A percentile compares a stretch with the other conserved stretches of the same genome.
phyloP scores from a whole-genome alignment of 805 yeast species.

The Yarrowia sp. region DNA sequence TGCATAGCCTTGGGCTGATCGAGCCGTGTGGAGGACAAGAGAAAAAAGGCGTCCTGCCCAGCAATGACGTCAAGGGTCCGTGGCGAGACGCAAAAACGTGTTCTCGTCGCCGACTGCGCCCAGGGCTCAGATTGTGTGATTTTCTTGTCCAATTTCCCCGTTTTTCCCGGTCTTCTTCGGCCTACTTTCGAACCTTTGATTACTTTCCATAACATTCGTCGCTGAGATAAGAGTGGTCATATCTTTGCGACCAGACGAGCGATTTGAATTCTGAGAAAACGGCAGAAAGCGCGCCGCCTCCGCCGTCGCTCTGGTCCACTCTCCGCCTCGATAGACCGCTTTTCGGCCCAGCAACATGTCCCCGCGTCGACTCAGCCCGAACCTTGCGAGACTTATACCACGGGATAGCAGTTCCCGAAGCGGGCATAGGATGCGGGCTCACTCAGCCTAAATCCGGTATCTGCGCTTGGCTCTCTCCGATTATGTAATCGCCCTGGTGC shows the following conservation, averaged over 20 bases:
- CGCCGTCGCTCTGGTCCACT: background rate
- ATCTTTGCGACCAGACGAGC: too few relatives aligned
- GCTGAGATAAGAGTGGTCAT: too few relatives aligned
- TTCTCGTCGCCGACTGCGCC: too few relatives aligned
- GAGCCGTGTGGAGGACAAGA: background rate
- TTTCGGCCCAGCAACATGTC: background rate
- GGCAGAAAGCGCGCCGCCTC: too few relatives aligned
- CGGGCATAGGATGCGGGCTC: background rate
- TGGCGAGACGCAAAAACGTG: too few relatives aligned
- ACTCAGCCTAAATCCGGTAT: background rate
- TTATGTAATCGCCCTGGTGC: background rate
- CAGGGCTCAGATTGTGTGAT: too few relatives aligned
- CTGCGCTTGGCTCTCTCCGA: background rate
- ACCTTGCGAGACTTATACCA: too few relatives aligned
- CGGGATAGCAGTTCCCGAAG: background rate
- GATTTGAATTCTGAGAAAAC: background rate
- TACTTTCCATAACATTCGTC: too few relatives aligned
- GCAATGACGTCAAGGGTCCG: background rate
- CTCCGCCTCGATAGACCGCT: background rate
- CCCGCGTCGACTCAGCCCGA: background rate
- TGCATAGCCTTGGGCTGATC: slow-evolving; percentile 19
- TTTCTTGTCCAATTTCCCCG: too few relatives aligned
- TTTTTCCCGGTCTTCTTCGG: too few relatives aligned
- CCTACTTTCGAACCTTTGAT: too few relatives aligned
- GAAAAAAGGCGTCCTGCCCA: background rate